A percentile compares a stretch with the other conserved stretches of the same genome.
These are phyloP conservation scores for Neurospora sp. DNA, from an alignment of 495 filamentous ascomycete species.

Conservation along the genomic window DNA sequence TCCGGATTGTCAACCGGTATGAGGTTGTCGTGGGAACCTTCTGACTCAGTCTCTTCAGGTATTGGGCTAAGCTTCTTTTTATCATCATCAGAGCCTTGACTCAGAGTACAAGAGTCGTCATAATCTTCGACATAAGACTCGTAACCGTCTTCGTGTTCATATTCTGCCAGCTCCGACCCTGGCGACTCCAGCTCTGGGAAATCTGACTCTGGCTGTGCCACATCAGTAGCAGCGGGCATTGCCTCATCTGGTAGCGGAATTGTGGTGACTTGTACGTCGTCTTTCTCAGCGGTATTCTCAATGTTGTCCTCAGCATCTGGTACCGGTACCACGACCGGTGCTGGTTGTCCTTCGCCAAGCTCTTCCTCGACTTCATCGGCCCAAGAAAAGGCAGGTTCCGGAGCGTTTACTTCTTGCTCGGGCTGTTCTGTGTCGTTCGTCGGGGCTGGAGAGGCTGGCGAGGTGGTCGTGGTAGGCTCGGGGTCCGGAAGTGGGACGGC, in stretches of 20 bases:
- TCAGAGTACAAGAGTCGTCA: background rate
- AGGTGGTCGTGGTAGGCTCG: background rate
- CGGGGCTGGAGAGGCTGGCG: background rate
- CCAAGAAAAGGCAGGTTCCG: background rate
- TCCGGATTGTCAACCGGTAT: background rate
- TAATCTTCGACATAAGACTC: background rate
- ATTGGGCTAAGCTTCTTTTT: background rate
- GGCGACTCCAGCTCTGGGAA: background rate
- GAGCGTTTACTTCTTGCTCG: background rate
- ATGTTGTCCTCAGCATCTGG: background rate
- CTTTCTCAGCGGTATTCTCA: background rate
- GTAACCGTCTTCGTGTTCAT: background rate
- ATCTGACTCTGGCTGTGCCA: background rate
- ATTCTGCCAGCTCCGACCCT: background rate
- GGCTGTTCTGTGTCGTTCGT: background rate
- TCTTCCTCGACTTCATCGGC: background rate
- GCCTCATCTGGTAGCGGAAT: background rate
- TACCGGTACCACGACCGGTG: background rate
- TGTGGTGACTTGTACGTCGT: background rate
- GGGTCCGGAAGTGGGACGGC: background rate
- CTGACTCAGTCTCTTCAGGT: background rate
- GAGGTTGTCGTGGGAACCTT: background rate
- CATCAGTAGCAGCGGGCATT: background rate
- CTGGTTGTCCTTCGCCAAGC: background rate
- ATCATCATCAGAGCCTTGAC: background rate